Percentiles rank a stretch among this genome's conserved stretches.
These are phyloP conservation scores for Haberlea rhodopensis DNA, from an alignment of 257 asterid genomes.

Conservation along the genomic window DNA sequence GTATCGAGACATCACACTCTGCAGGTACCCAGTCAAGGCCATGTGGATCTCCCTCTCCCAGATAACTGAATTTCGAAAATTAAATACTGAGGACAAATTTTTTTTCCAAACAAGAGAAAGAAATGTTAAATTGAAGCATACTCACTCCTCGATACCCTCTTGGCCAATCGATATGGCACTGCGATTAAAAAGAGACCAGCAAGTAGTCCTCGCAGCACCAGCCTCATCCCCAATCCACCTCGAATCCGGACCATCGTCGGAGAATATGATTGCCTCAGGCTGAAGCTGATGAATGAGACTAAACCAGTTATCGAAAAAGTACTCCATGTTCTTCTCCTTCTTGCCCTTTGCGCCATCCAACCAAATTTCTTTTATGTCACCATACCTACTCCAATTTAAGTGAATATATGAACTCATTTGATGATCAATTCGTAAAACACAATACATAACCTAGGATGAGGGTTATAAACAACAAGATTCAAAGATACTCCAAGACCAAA, in stretches of 20 bases:
- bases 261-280: slow-evolving; percentile 71
- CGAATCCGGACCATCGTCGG: slow-evolving; percentile 87
- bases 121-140: slow-evolving; percentile 12
- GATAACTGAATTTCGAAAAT: slow-evolving; percentile 44
- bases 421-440: background rate
- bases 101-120: slow-evolving; percentile 11
- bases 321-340: slow-evolving; percentile 90
- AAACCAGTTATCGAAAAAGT: slow-evolving; percentile 86
- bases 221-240: slow-evolving; percentile 94
- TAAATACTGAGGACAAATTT: background rate
- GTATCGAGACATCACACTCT: slow-evolving; percentile 88
- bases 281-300: slow-evolving; percentile 82
- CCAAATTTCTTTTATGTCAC: slow-evolving; percentile 68
- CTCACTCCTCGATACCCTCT: slow-evolving; percentile 54
- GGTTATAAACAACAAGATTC: background rate
- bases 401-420: slow-evolving; percentile 1
- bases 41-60: slow-evolving; percentile 66
- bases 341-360: slow-evolving; percentile 92
- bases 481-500: background rate
- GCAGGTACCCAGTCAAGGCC: slow-evolving; percentile 97
- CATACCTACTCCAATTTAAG: slow-evolving; percentile 54
- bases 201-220: slow-evolving; percentile 75
- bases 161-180: slow-evolving; percentile 57
- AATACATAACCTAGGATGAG: background rate
- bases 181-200: slow-evolving; percentile 88